Evolutionary conservation across 805 yeast genomes (phyloP).

Genomic region (Candida hispaniensis): DNA sequence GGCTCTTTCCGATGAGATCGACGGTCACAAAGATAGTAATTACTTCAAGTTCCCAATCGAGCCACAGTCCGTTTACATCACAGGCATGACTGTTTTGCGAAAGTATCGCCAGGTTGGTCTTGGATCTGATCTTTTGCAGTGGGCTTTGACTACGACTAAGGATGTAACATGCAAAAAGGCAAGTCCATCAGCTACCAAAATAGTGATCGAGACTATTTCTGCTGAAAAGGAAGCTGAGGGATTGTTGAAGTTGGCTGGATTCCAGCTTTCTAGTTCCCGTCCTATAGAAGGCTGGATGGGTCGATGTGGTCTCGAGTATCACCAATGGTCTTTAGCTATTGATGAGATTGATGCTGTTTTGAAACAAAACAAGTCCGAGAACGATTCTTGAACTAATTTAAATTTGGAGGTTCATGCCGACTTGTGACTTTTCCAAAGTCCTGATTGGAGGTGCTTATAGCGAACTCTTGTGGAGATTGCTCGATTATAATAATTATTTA

Average conservation of each 20-base stretch:
- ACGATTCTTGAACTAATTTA: too few species aligned
- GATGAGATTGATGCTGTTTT: constrained; percentile 13
- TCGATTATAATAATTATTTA: too few species aligned
- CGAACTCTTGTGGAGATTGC: too few species aligned
- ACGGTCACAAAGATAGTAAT: constrained; percentile 5
- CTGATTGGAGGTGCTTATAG: too few species aligned
- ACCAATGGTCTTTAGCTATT: constrained; percentile 14
- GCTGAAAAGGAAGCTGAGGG: constrained; percentile 14
- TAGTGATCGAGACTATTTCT: constrained; percentile 10
- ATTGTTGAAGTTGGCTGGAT: constrained; percentile 9
- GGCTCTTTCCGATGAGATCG: constrained; percentile 9
- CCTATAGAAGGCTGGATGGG: constrained; percentile 16
- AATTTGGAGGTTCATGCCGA: too few species aligned
- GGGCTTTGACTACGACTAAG: constrained; percentile 15
- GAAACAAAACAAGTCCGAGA: too few species aligned
- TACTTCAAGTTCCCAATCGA: constrained; percentile 16
- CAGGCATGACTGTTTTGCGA: constrained; percentile 16
- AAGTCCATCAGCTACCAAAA: constrained; percentile 11
- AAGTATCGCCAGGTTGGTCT: constrained; percentile 17
- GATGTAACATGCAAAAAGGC: constrained; percentile 12
- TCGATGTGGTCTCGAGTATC: constrained; percentile 14
- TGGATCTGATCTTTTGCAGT: constrained; percentile 14
- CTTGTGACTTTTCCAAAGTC: too few species aligned
- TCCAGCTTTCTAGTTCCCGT: constrained; percentile 9
- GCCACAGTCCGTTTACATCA: constrained; percentile 12